phyloP scores from a whole-genome alignment of 169 alveolate genomes.

The Perkinsus marinus region DNA sequence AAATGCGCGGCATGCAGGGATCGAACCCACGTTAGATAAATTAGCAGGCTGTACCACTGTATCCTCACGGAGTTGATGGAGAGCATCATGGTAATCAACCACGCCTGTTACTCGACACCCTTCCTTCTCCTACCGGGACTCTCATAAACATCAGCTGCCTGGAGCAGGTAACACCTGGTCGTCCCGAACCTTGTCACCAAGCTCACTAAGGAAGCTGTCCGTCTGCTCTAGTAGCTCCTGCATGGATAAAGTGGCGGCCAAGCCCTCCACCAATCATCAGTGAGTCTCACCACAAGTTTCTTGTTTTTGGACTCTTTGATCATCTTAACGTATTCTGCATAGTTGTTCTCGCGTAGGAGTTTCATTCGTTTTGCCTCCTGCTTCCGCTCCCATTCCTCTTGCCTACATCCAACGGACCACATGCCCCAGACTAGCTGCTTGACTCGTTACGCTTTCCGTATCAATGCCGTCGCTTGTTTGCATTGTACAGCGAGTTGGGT shows the following conservation, averaged over 20 bases:
- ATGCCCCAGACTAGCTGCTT: too few species aligned
- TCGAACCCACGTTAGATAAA: not conserved
- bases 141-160: too few species aligned
- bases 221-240: conserved; percentile 67
- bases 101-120: not conserved
- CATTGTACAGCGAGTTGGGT: not conserved
- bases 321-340: conserved; percentile 54
- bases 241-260: not conserved
- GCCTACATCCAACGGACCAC: too few species aligned
- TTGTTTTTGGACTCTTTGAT: conserved; percentile 62
- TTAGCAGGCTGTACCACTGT: not conserved
- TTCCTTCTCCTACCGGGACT: too few species aligned
- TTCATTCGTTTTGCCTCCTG: conserved; percentile 2
- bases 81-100: not conserved
- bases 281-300: conserved; percentile 27
- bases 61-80: not conserved
- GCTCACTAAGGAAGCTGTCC: conserved; percentile 59
- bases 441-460: not conserved
- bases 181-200: conserved; percentile 66
- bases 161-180: conserved; percentile 40
- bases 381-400: not conserved
- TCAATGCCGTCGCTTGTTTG: not conserved
- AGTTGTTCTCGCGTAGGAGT: conserved; percentile 51
- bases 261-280: not conserved
- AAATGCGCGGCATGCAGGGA: not conserved